phyloP scores from a whole-genome alignment of 2,329 filamentous ascomycete species.

The Aspergillus ustus region DNA sequence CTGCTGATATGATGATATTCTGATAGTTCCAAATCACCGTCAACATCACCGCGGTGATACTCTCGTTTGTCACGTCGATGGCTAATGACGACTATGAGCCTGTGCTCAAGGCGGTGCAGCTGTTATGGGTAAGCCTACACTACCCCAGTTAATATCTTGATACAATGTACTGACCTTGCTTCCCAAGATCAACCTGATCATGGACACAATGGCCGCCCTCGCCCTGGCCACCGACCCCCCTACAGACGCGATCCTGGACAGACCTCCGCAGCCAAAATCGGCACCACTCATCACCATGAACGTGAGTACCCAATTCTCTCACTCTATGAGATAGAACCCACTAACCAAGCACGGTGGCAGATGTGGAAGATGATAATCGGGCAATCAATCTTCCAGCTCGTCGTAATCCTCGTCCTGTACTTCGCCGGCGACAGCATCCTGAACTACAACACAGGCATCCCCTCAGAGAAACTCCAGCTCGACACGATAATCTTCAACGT shows the following conservation, averaged over 20 bases:
- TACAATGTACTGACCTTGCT: background rate
- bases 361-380: slow-evolving; percentile 99
- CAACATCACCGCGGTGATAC: slow-evolving; percentile 83
- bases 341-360: too few species aligned
- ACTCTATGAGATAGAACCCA: too few species aligned
- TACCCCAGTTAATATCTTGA: too few species aligned
- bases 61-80: slow-evolving; percentile 85
- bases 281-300: slow-evolving; percentile 77
- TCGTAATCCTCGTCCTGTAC: slow-evolving; percentile 75
- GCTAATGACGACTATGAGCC: slow-evolving; percentile 65
- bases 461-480: background rate
- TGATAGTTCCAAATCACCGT: slow-evolving; percentile 64
- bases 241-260: slow-evolving; percentile 74
- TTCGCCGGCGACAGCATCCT: slow-evolving; percentile 68
- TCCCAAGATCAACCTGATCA: slow-evolving; percentile 79
- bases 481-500: slow-evolving; percentile 86
- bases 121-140: slow-evolving; percentile 62
- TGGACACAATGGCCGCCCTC: slow-evolving; percentile 50
- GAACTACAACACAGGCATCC: slow-evolving; percentile 35
- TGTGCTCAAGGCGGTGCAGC: slow-evolving; percentile 82
- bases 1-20: background rate
- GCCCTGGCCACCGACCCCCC: slow-evolving; percentile 76
- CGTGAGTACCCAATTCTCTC: background rate
- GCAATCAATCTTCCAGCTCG: slow-evolving; percentile 83
- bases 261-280: slow-evolving; percentile 70